Conservation (phyloP, 2,329 filamentous ascomycete genomes). For the Colletotrichum sp. region DNA sequence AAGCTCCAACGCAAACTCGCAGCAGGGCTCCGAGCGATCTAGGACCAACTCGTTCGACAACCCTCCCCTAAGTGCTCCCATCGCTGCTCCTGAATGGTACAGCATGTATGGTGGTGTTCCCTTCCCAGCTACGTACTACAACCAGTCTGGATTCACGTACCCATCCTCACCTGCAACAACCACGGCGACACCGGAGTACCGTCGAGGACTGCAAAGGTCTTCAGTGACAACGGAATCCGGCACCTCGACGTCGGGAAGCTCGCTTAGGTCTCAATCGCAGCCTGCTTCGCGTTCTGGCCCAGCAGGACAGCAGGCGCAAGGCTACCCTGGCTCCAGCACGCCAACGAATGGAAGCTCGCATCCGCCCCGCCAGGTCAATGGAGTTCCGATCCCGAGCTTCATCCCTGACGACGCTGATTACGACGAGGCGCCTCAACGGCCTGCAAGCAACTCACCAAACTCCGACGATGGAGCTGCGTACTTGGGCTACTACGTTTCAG, state of each 20-base stretch:
- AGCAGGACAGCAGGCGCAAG: conserved; percentile 14
- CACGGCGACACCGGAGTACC: conserved; percentile 51
- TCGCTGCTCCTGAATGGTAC: conserved; percentile 60
- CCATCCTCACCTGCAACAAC: conserved; percentile 60
- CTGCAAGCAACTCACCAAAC: conserved; percentile 48
- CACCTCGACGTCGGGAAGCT: conserved; percentile 52
- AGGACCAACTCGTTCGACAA: conserved; percentile 70
- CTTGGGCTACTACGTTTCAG: conserved; percentile 42
- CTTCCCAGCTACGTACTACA: conserved; percentile 46
- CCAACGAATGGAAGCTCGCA: not conserved
- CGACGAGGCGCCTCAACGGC: conserved; percentile 48
- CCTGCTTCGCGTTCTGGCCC: conserved; percentile 56
- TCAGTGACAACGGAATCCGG: conserved; percentile 54
- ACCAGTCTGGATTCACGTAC: conserved; percentile 57
- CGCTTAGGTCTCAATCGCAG: conserved; percentile 71
- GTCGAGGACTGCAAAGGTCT: conserved; percentile 62
- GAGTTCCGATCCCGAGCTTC: conserved; percentile 59
- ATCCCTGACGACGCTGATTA: conserved; percentile 58
- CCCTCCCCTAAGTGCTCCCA: conserved; percentile 61
- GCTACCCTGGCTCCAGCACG: conserved; percentile 10
- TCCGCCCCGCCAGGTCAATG: conserved; percentile 48
- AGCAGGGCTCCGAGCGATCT: conserved; percentile 51
- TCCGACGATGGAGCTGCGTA: conserved; percentile 50
- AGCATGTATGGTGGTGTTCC: conserved; percentile 49
- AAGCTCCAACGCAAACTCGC: conserved; percentile 2